These are phyloP conservation scores for Emmonsiellopsis sp. DNA, from an alignment of 2,329 filamentous ascomycete species.

Conservation along the genomic window DNA sequence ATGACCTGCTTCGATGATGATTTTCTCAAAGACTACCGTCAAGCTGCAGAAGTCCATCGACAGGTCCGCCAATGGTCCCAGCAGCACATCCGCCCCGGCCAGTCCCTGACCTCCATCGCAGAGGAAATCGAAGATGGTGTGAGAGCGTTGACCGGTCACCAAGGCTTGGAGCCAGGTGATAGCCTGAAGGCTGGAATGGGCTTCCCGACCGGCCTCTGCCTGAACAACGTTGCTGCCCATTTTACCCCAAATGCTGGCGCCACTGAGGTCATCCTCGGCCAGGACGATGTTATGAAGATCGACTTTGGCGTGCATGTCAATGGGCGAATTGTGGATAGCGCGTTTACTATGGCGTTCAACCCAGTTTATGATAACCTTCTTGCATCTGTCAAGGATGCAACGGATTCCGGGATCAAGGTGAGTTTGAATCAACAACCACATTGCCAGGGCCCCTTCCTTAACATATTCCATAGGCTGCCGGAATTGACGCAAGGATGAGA, in stretches of 20 bases:
- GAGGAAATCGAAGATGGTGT: constrained; percentile 47
- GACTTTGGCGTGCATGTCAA: constrained; percentile 76
- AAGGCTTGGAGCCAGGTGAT: constrained; percentile 44
- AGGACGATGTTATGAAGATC: constrained; percentile 71
- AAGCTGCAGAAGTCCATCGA: constrained; percentile 48
- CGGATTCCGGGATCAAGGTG: constrained; percentile 50
- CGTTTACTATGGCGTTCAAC: constrained; percentile 71
- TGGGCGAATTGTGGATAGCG: constrained; percentile 70
- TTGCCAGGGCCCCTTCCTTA: not conserved
- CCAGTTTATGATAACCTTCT: constrained; percentile 66
- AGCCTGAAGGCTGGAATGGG: constrained; percentile 43
- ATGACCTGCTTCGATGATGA: constrained; percentile 34
- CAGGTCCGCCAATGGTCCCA: constrained; percentile 45
- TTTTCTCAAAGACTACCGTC: constrained; percentile 45
- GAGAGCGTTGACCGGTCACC: constrained; percentile 40
- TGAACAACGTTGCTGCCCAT: constrained; percentile 48
- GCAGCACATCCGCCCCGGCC: constrained; percentile 38
- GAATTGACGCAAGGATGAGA: constrained; percentile 45
- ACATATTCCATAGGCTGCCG: constrained; percentile 32
- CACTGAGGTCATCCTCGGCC: constrained; percentile 60
- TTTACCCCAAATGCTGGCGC: constrained; percentile 49
- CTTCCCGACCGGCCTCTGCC: constrained; percentile 46
- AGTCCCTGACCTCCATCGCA: constrained; percentile 40
- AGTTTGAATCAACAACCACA: constrained; percentile 4
- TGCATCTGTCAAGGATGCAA: constrained; percentile 63